Base-by-base conservation (phyloP, 768 basidiomycete species). In the Favolaschia claudopus region DNA sequence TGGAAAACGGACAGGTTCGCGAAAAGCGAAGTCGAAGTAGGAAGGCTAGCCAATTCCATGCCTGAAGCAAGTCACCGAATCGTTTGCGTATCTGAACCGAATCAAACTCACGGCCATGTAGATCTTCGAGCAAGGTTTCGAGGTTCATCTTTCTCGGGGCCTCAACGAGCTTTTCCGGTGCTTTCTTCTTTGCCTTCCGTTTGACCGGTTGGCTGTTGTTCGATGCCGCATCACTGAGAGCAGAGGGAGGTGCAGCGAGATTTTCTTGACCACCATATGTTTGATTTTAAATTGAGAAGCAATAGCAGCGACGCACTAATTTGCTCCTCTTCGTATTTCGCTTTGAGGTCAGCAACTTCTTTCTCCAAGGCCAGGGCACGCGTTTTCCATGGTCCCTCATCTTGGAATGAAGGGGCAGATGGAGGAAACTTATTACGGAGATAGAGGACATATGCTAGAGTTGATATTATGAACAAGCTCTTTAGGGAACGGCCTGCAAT, bases 301-400 rank as follows among this genome's bases (percentile, higher is more conserved):
- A 13, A 0, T 36, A 38, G 49, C 46, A 14, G 13, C n/a, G 32
- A 66, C 77, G 31, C 62, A 83, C 82, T 77, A 34, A 78, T 74
- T 63, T 74, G 76, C 60, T 80, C 77, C 1, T 68, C 65, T 9
- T 82, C 81, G 39, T 78, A 76, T 58, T 76, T 72, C 50, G 68
- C 70, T 57, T 77, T 73, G 46, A 86, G 68, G 31, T 43, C 22
- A 33, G 28, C 46, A 25, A 57, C 38, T 2, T 57, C 55, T 25
- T 49, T 51, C 37, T 61, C 60, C 60, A 61, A 39, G 5, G 60
- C 43, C 29, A 61, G 49, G 9, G 60, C 60, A 20, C 51, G 54
- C 2, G 22, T 51, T 55, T 51, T 61, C 54, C 60, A 61, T 2
- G 54, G 52, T 28, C 54, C 60, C 10, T 61, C 60, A n/a, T n/a